Evolutionary conservation across 2,329 filamentous ascomycete genomes (phyloP).

Genomic region (Exophiala sp.): DNA sequence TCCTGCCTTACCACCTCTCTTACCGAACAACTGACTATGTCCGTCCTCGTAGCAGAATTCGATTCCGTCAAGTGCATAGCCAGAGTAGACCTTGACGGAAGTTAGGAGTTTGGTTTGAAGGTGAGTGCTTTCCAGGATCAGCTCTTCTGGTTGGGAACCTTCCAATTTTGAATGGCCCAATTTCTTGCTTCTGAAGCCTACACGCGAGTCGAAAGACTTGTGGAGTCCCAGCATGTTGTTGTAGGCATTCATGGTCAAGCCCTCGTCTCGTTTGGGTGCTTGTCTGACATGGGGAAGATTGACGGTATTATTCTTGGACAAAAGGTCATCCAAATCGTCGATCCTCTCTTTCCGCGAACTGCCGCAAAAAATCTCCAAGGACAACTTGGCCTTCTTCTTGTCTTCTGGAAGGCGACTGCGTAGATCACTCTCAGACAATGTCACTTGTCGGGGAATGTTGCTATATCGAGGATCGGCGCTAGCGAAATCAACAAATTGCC

Average conservation of each 20-base stretch:
- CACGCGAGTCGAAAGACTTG: conserved; percentile 43
- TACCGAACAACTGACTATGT: conserved; percentile 81
- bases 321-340: conserved; percentile 69
- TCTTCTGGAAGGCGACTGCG: conserved; percentile 67
- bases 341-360: conserved; percentile 71
- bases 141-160: conserved; percentile 65
- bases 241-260: conserved; percentile 27
- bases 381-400: conserved; percentile 67
- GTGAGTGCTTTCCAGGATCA: conserved; percentile 68
- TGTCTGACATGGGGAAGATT: conserved; percentile 65
- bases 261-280: conserved; percentile 28
- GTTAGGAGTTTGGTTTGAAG: conserved; percentile 70
- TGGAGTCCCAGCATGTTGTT: conserved; percentile 22
- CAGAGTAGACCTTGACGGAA: conserved; percentile 72
- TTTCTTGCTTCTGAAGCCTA: conserved; percentile 71
- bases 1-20: conserved; percentile 65
- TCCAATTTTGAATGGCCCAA: conserved; percentile 70
- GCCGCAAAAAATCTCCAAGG: conserved; percentile 70
- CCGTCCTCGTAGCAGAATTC: conserved; percentile 92
- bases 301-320: conserved; percentile 67
- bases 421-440: conserved; percentile 71
- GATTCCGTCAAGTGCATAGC: conserved; percentile 73
- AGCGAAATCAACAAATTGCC: conserved; percentile 75
- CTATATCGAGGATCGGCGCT: conserved; percentile 55
- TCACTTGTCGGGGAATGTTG: conserved; percentile 65